Evolutionary conservation across 768 basidiomycete genomes (phyloP).

Genomic region (Podaxis carcinomalis): DNA sequence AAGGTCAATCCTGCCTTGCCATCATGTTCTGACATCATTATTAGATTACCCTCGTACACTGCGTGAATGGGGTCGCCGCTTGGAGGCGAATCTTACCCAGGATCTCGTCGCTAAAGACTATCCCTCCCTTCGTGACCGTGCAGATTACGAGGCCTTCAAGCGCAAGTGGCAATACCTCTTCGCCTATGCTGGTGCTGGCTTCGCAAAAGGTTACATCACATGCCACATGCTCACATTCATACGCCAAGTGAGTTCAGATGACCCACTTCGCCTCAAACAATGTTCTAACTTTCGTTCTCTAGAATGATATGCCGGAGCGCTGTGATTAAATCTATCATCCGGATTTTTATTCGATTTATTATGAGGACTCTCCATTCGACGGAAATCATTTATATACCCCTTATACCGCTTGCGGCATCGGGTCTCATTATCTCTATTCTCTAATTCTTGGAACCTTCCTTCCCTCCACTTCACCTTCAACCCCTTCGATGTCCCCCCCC

Average conservation of each 20-base stretch:
- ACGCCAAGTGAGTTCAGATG: constrained; percentile 43
- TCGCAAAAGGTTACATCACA: constrained; percentile 76
- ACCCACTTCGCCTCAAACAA: background rate
- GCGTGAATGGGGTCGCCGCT: constrained; percentile 84
- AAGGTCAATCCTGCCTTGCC: background rate
- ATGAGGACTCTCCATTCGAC: background rate
- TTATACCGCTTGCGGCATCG: background rate
- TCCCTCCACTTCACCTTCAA: background rate
- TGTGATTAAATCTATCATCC: constrained; percentile 37
- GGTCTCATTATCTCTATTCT: constrained; percentile 7
- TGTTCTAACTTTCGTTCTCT: background rate
- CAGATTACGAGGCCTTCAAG: constrained; percentile 66
- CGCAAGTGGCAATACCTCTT: constrained; percentile 84
- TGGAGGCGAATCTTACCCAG: constrained; percentile 61
- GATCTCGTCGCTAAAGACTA: constrained; percentile 55
- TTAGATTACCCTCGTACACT: constrained; percentile 85
- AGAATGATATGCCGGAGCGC: constrained; percentile 47
- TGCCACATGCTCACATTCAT: constrained; percentile 80
- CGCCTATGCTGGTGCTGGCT: constrained; percentile 77
- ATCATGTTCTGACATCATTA: background rate
- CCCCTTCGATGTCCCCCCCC: background rate
- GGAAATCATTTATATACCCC: constrained; percentile 8
- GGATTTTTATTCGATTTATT: background rate
- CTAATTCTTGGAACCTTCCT: background rate
- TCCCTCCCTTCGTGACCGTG: constrained; percentile 50